Percentiles rank a stretch among this genome's conserved stretches.
phyloP scores from a whole-genome alignment of 2,329 filamentous ascomycete genomes.

The Clarireedia sp. region DNA sequence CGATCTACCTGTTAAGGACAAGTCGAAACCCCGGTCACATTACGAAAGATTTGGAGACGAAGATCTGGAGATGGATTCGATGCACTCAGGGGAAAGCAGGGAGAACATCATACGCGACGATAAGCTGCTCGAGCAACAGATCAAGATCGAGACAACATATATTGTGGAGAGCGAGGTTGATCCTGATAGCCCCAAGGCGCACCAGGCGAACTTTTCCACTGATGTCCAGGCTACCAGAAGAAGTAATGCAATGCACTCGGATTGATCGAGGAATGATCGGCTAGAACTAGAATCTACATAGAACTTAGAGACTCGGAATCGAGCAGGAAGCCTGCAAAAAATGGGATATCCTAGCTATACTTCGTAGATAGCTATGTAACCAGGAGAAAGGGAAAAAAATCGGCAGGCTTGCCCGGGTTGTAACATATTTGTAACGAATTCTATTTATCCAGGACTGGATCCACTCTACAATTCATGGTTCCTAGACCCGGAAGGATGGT shows the following conservation, averaged over 20 bases:
- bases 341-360: too few species aligned
- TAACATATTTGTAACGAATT: too few species aligned
- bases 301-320: too few species aligned
- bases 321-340: too few species aligned
- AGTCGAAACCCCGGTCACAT: not conserved
- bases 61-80: not conserved
- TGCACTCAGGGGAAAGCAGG: constrained; percentile 1
- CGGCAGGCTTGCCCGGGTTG: too few species aligned
- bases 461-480: too few species aligned
- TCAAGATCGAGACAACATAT: constrained; percentile 1
- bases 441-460: too few species aligned
- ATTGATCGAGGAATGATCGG: too few species aligned
- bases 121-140: not conserved
- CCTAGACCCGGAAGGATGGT: too few species aligned
- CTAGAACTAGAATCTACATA: too few species aligned
- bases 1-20: not conserved
- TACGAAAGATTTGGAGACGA: constrained; percentile 4
- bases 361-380: too few species aligned
- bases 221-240: not conserved
- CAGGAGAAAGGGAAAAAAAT: too few species aligned
- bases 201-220: not conserved
- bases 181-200: not conserved
- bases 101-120: not conserved
- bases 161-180: not conserved
- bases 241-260: not conserved